A percentile compares a stretch with the other conserved stretches of the same genome.
Evolutionary conservation across 1,284 basidiomycete species (phyloP).

Genomic region (Sporisorium exsertum): DNA sequence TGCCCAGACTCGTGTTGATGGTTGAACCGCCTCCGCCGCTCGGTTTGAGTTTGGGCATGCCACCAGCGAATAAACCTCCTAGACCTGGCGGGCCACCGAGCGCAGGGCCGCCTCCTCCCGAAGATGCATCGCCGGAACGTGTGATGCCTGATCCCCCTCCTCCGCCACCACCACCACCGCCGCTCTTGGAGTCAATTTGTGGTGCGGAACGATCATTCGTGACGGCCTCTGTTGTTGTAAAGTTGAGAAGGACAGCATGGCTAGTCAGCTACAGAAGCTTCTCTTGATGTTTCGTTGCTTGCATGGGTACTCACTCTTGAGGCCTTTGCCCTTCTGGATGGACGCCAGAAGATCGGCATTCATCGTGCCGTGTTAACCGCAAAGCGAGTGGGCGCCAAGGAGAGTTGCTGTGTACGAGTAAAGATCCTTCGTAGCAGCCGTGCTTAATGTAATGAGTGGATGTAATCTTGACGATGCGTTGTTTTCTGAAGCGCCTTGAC

Average conservation of each 20-base stretch:
- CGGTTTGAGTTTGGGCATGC: constrained; percentile 84
- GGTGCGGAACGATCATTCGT: constrained; percentile 87
- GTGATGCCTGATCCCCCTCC: constrained; percentile 70
- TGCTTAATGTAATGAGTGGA: not conserved
- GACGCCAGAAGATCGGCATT: constrained; percentile 42
- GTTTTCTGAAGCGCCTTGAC: not conserved
- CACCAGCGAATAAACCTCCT: constrained; percentile 86
- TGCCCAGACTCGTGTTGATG: constrained; percentile 40
- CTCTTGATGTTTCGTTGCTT: no score
- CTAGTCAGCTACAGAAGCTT: constrained; percentile 4
- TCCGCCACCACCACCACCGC: constrained; percentile 32
- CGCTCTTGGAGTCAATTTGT: constrained; percentile 71
- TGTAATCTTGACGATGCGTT: not conserved
- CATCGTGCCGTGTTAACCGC: constrained; percentile 20
- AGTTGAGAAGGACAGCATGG: not conserved
- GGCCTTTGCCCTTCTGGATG: constrained; percentile 52
- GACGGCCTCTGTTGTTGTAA: constrained; percentile 72
- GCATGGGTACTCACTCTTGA: constrained; percentile 37
- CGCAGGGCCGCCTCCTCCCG: constrained; percentile 68
- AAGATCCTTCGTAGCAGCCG: not conserved
- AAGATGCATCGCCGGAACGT: constrained; percentile 31
- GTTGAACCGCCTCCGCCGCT: constrained; percentile 27
- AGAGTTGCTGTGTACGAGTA: not conserved
- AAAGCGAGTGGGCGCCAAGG: not conserved
- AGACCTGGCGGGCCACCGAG: constrained; percentile 75